phyloP scores from a whole-genome alignment of 768 basidiomycete genomes.

The Lactifluus volemus region DNA sequence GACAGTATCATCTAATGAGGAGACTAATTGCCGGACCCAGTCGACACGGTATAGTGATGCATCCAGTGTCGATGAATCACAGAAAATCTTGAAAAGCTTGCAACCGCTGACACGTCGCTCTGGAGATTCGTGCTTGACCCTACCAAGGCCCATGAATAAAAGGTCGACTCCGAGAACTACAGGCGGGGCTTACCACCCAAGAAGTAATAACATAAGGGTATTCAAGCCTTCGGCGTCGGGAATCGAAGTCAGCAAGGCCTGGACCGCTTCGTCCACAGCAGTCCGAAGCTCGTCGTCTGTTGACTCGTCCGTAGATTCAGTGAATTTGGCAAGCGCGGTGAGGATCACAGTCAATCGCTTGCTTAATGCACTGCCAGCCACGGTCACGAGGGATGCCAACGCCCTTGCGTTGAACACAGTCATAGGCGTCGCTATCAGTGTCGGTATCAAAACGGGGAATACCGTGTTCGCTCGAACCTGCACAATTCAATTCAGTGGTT shows the following conservation, averaged over 20 bases:
- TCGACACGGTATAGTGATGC: constrained; percentile 81
- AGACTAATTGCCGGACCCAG: constrained; percentile 87
- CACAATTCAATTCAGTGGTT: neutral
- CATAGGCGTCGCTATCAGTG: constrained; percentile 84
- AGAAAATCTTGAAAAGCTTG: constrained; percentile 72
- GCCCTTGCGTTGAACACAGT: constrained; percentile 93
- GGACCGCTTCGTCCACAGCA: constrained; percentile 69
- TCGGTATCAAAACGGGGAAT: constrained; percentile 95
- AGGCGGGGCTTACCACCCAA: constrained; percentile 63
- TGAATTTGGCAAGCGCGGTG: constrained; percentile 66
- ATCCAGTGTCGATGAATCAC: constrained; percentile 75
- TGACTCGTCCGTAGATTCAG: constrained; percentile 48
- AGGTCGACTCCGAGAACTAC: neutral
- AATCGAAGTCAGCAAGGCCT: constrained; percentile 69
- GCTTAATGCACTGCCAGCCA: constrained; percentile 87
- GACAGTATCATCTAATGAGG: constrained; percentile 70
- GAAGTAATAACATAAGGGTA: constrained; percentile 76
- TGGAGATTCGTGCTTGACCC: constrained; percentile 72
- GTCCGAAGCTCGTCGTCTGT: constrained; percentile 56
- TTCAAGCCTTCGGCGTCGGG: constrained; percentile 84
- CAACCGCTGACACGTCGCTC: constrained; percentile 71
- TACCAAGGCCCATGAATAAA: constrained; percentile 23
- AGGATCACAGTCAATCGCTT: constrained; percentile 73
- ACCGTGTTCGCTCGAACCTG: constrained; percentile 91
- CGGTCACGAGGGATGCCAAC: constrained; percentile 81